A percentile compares a stretch with the other conserved stretches of the same genome.
Evolutionary conservation across 441 rosid genomes (phyloP).

Genomic region (Populus hybrid): DNA sequence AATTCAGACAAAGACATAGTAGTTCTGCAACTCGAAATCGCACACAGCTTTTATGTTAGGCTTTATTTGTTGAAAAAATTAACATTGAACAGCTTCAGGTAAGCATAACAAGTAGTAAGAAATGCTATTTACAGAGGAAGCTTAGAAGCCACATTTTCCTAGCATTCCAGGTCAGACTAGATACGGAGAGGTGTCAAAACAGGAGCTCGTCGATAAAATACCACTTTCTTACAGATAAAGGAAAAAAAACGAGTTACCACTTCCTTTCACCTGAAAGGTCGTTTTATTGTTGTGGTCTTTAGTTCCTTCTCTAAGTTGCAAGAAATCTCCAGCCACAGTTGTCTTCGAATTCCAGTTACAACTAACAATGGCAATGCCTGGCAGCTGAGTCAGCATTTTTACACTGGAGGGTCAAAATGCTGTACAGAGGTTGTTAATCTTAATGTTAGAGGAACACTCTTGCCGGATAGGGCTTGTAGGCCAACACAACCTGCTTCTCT

Average conservation of each 20-base stretch:
- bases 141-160: not conserved
- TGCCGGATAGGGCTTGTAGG: conserved; percentile 13
- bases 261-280: not conserved
- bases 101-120: not conserved
- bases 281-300: conserved; percentile 1
- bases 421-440: conserved; percentile 16
- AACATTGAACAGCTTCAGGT: not conserved
- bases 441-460: conserved; percentile 20
- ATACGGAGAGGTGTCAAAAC: not conserved
- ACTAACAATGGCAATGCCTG: not conserved
- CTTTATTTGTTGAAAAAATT: not conserved
- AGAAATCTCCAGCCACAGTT: not conserved
- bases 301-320: not conserved
- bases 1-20: not conserved
- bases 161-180: not conserved
- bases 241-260: not conserved
- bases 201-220: not conserved
- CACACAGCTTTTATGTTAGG: not conserved
- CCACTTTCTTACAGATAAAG: not conserved
- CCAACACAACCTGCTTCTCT: conserved; percentile 13
- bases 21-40: not conserved
- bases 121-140: not conserved
- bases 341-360: not conserved
- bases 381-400: not conserved
- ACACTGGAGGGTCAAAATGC: conserved; percentile 16